Conservation (phyloP, 2,329 filamentous ascomycete species). For the Fusarium annulatum region DNA sequence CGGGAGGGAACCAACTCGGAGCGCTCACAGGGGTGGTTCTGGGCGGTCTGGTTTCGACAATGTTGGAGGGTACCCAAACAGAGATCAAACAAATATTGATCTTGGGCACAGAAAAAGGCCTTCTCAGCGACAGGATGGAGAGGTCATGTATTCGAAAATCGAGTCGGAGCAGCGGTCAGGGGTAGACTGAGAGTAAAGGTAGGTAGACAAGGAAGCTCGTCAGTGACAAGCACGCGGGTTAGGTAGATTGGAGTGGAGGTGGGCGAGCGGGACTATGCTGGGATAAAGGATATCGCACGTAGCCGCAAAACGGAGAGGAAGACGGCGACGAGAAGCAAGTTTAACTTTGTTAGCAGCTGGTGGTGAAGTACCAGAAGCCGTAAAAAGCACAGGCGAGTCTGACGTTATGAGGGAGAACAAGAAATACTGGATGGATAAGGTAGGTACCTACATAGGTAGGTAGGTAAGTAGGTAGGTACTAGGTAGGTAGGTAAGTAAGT, state of each 20-base stretch:
- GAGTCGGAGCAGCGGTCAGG: constrained; percentile 40
- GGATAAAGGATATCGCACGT: constrained; percentile 27
- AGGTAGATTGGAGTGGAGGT: constrained; percentile 36
- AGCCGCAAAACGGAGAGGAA: constrained; percentile 30
- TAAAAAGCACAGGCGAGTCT: constrained; percentile 14
- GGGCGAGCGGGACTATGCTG: constrained; percentile 26
- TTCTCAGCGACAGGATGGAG: constrained; percentile 31
- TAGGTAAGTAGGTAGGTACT: neutral
- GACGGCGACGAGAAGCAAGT: constrained; percentile 13
- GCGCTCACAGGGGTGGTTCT: constrained; percentile 31
- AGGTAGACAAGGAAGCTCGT: constrained; percentile 26
- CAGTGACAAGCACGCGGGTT: constrained; percentile 34
- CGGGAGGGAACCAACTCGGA: constrained; percentile 26
- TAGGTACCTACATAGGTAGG: neutral
- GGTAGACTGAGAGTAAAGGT: constrained; percentile 16
- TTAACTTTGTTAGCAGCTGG: constrained; percentile 19
- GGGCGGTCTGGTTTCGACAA: constrained; percentile 25
- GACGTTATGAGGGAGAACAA: constrained; percentile 23
- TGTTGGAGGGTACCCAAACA: constrained; percentile 11
- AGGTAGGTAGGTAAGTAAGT: neutral
- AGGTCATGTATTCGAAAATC: constrained; percentile 42
- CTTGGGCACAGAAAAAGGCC: constrained; percentile 31
- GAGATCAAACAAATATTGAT: constrained; percentile 24
- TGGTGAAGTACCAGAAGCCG: constrained; percentile 21
- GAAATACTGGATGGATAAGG: constrained; percentile 22